Evolutionary conservation across 2,329 filamentous ascomycete species (phyloP).

Genomic region (Kalaharituber pfeilii): DNA sequence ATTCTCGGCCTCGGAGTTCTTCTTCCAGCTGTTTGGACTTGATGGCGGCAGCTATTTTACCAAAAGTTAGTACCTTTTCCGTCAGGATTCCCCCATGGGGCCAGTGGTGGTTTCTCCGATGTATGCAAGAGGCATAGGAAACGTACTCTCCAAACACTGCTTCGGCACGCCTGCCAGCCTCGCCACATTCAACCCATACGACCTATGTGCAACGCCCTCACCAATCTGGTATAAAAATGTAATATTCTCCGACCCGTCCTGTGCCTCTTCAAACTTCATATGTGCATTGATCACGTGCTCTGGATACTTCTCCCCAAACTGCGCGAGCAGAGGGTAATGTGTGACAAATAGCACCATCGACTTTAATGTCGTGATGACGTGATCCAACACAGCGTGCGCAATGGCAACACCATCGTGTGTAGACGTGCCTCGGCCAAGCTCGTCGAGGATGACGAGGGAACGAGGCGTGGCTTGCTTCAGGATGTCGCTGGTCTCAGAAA

Average conservation of each 20-base stretch:
- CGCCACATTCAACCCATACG: constrained; percentile 88
- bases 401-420: constrained; percentile 96
- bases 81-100: too few species aligned
- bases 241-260: constrained; percentile 46
- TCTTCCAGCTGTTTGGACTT: neutral
- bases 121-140: neutral
- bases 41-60: neutral
- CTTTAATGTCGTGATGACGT: constrained; percentile 55
- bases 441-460: constrained; percentile 79
- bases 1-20: neutral
- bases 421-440: constrained; percentile 79
- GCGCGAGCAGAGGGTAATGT: constrained; percentile 76
- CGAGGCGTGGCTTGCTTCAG: constrained; percentile 73
- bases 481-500: constrained; percentile 81
- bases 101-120: too few species aligned
- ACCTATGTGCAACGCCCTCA: constrained; percentile 80
- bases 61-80: neutral
- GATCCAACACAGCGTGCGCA: constrained; percentile 73
- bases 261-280: constrained; percentile 61
- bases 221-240: constrained; percentile 90
- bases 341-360: constrained; percentile 91
- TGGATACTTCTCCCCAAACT: constrained; percentile 49
- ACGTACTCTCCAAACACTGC: neutral
- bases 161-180: constrained; percentile 45
- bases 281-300: constrained; percentile 69